A percentile compares a stretch with the other conserved stretches of the same genome.
These are phyloP conservation scores for Aschersonia sp. DNA, from an alignment of 2,329 filamentous ascomycete genomes.

Conservation along the genomic window DNA sequence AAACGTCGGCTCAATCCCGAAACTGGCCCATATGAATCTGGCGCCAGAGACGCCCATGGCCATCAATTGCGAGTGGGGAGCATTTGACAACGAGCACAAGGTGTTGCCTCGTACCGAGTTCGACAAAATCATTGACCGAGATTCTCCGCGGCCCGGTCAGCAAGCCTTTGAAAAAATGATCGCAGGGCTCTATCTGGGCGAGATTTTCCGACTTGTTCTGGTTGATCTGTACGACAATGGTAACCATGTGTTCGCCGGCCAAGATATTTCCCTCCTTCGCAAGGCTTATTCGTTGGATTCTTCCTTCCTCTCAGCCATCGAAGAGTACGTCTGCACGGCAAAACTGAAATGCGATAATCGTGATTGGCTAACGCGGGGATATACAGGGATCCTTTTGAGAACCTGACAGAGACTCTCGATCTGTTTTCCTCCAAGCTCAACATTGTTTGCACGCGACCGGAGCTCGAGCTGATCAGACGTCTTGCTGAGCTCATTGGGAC, in stretches of 20 bases:
- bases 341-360: neutral
- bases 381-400: conserved; percentile 81
- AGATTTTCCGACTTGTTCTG: conserved; percentile 82
- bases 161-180: conserved; percentile 98
- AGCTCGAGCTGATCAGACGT: conserved; percentile 80
- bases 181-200: conserved; percentile 83
- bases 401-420: conserved; percentile 77
- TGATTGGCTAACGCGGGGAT: neutral
- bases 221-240: conserved; percentile 74
- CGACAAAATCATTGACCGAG: conserved; percentile 76
- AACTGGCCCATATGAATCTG: conserved; percentile 83
- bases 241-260: conserved; percentile 66
- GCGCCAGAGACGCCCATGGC: conserved; percentile 75
- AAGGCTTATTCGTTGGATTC: conserved; percentile 85
- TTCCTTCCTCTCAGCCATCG: conserved; percentile 84
- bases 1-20: conserved; percentile 76
- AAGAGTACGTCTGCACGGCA: conserved; percentile 47
- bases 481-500: conserved; percentile 91
- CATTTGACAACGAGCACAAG: conserved; percentile 87
- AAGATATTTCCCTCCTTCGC: conserved; percentile 67
- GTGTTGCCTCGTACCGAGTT: conserved; percentile 77
- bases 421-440: conserved; percentile 65
- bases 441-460: conserved; percentile 56
- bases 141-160: conserved; percentile 84
- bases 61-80: conserved; percentile 96